Base-by-base conservation (phyloP, 2,329 filamentous ascomycete species). In the Acrocalymma vagum region DNA sequence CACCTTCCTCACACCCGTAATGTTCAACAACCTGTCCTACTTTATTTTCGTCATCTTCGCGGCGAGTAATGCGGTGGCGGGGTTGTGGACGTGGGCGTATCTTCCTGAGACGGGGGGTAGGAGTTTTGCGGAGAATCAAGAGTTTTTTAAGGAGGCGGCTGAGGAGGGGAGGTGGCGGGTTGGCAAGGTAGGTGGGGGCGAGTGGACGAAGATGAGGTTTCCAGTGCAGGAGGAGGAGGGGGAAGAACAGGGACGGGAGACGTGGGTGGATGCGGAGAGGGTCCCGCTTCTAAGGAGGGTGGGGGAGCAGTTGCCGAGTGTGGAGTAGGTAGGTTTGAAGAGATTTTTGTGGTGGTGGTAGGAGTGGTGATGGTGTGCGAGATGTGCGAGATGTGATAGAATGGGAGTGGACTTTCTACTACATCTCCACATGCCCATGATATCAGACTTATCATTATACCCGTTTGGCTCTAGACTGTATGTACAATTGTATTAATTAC, bases 11-110 rank as follows among this genome's bases (percentile, higher is more conserved):
- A 82, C 81, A 1, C 80, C 80, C 0, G 76, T 83, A 51, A 71
- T 80, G 49, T 83, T 84, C 66, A 82, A 83, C 63, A 80, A 81
- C 47, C 65, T 83, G 21, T 72, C 75, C n/a, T 82, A 80, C 65
- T 81, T 75, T 66, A 71, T 84, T 17, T 83, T 83, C 62, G 59
- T 81, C 3, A 72, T 83, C 6, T 83, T 84, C 44, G 76, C 75
- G 0, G 73, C 51, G 3, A 82, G 78, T 0, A 84, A 84, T 48
- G 64, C 72, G 1, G 62, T 82, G 28, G 81, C 81, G 0, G 81
- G 79, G 1, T 53, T 74, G 17, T 80, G 76, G 77, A 83, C 80
- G 0, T 83, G 73, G 52, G 45, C 76, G 1, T 76, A 74, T 40
- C 60, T 69, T 6, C 81, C 81, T 0, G 81, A 84, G 60, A 81